These are phyloP conservation scores for Parachlorella kessleri DNA, from an alignment of 139 green algal species.

Conservation along the genomic window DNA sequence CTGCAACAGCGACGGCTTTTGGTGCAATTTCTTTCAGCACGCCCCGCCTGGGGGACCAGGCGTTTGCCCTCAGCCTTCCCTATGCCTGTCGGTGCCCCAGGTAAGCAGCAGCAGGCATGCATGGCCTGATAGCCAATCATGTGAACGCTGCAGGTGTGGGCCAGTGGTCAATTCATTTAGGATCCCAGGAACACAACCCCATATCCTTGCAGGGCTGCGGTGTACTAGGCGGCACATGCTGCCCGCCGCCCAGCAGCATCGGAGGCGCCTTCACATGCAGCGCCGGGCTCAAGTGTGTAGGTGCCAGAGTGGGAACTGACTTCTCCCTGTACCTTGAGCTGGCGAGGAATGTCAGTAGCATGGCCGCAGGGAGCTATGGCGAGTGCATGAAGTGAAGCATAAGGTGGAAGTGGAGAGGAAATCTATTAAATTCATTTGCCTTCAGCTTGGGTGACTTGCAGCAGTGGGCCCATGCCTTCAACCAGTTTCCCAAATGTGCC, in stretches of 20 bases:
- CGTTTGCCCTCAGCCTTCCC: not conserved
- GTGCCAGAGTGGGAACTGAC: not conserved
- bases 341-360: not conserved
- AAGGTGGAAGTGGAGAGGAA: not conserved
- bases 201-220: constrained; percentile 1
- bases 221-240: not conserved
- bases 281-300: not conserved
- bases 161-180: not conserved
- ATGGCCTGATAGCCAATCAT: not conserved
- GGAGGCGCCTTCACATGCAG: not conserved
- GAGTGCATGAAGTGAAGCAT: not conserved
- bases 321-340: not conserved
- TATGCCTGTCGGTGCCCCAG: not conserved
- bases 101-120: not conserved
- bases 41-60: not conserved
- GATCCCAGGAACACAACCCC: not conserved
- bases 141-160: not conserved
- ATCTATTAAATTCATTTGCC: no score
- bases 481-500: not conserved
- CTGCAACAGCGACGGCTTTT: not conserved
- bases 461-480: no score
- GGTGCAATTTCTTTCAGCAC: not conserved
- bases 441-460: no score
- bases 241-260: not conserved
- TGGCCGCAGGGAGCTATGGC: not conserved